These are phyloP conservation scores for Entoloma clypeatum DNA, from an alignment of 1,284 basidiomycete genomes.

Conservation along the genomic window DNA sequence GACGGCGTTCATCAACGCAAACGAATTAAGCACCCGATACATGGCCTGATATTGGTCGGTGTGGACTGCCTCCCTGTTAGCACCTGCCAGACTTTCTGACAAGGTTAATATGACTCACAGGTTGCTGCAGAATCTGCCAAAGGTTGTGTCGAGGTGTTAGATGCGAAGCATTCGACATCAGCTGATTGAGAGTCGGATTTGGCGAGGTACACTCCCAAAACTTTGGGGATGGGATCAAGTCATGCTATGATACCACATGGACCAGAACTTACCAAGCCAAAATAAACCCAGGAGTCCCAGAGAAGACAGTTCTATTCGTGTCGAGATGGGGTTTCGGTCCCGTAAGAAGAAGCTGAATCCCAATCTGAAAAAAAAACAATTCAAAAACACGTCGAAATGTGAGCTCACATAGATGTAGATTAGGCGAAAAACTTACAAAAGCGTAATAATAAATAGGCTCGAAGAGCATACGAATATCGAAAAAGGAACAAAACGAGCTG, in stretches of 20 bases:
- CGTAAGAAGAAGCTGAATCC: constrained; percentile 58
- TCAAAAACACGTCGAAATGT: background rate
- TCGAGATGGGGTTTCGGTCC: constrained; percentile 70
- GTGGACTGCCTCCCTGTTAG: constrained; percentile 43
- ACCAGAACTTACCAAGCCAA: constrained; percentile 61
- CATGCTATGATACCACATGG: constrained; percentile 10
- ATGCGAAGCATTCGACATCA: constrained; percentile 75
- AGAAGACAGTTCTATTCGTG: constrained; percentile 69
- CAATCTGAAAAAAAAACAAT: constrained; percentile 39
- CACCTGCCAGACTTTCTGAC: background rate
- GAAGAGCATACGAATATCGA: constrained; percentile 72
- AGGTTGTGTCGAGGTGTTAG: constrained; percentile 43
- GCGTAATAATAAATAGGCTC: constrained; percentile 61
- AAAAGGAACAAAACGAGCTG: constrained; percentile 81
- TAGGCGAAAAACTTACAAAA: too few relatives aligned
- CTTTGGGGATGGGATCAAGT: constrained; percentile 33
- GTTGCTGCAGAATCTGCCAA: constrained; percentile 48
- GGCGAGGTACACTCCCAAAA: constrained; percentile 66
- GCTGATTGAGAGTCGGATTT: constrained; percentile 71
- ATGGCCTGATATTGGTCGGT: constrained; percentile 74
- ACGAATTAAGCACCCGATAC: constrained; percentile 73
- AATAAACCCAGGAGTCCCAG: constrained; percentile 69
- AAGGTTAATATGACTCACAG: constrained; percentile 45
- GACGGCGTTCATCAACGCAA: constrained; percentile 71
- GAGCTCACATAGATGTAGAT: too few relatives aligned